Evolutionary conservation across 768 basidiomycete species (phyloP), one percentile per base, ranked within the genome.

Genomic region (Kwoniella heveanensis): DNA sequence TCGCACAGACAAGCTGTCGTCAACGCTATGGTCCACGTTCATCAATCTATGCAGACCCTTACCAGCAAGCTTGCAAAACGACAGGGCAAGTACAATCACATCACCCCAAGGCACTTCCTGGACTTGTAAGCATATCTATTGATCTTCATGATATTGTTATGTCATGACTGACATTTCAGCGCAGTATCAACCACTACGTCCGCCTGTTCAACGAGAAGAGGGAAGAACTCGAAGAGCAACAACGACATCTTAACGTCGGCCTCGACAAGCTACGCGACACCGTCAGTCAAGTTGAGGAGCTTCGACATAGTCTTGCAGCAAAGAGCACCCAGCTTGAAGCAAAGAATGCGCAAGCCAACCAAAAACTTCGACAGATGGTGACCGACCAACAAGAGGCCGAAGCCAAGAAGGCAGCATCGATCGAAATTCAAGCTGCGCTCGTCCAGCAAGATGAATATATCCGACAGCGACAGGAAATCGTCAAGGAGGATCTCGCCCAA

Each of bases 321-420:
- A 99, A 99, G 80, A 88, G 91, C 21, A 86, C 88, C 2, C 93
- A 98, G 72, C 85, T 99, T 29, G 87, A 93, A 77, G 89, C 90
- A 25, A 99, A 99, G 83, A 86, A 96, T 72, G 87, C 87, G 1
- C 91, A 98, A 80, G 96, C 96, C 12, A 97, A 99, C 79, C 91
- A 92, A 75, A 99, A 99, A 81, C 85, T 99, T 44, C 88, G 91
- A 79, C 91, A 92, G 61, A 98, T 99, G 95, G 93, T 99, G 15
- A 85, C 91, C 7, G 95, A 98, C 80, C 95, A 99, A 80, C 95
- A 97, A 77, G 95, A 98, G 76, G 96, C 96, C 1, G 96, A 99
- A 75, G 91, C 94, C 78, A 96, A 98, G 86, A 97, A 97, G 77
- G 85, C 90, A 1, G 93, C 92, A 0, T 99, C 96, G 8, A 92